phyloP scores from a whole-genome alignment of 495 filamentous ascomycete species.

The Daldinia loculata region DNA sequence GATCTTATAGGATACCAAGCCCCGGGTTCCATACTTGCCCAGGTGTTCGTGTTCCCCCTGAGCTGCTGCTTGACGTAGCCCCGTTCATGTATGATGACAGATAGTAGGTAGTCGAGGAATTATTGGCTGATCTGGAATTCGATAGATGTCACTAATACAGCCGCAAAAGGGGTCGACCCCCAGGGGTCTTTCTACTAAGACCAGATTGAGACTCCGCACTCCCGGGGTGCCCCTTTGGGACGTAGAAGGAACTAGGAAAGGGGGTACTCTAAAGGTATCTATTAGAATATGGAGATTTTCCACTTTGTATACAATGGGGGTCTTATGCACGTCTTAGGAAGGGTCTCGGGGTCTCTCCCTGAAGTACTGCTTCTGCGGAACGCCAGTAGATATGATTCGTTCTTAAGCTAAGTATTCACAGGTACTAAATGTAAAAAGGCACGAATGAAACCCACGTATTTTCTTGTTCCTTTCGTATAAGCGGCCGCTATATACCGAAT shows the following conservation, averaged over 20 bases:
- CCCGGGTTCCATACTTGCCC: neutral
- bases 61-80: constrained; percentile 16
- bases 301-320: neutral
- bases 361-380: neutral
- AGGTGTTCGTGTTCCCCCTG: constrained; percentile 18
- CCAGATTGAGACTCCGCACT: neutral
- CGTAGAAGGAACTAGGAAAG: neutral
- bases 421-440: neutral
- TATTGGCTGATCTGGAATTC: neutral
- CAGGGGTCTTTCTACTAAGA: neutral
- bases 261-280: neutral
- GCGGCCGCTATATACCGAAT: too few relatives aligned
- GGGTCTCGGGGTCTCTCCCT: neutral
- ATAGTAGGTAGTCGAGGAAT: neutral
- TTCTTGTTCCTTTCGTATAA: too few relatives aligned
- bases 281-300: neutral
- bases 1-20: constrained; percentile 13
- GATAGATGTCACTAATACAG: neutral
- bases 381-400: neutral
- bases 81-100: constrained; percentile 2
- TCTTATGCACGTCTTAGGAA: neutral
- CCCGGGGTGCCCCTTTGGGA: constrained; percentile 1
- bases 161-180: neutral
- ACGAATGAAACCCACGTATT: neutral
- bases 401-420: neutral